Percentiles rank a stretch among this genome's conserved stretches.
Evolutionary conservation across 2,329 filamentous ascomycete species (phyloP).

Genomic region (Monosporascus sp.): DNA sequence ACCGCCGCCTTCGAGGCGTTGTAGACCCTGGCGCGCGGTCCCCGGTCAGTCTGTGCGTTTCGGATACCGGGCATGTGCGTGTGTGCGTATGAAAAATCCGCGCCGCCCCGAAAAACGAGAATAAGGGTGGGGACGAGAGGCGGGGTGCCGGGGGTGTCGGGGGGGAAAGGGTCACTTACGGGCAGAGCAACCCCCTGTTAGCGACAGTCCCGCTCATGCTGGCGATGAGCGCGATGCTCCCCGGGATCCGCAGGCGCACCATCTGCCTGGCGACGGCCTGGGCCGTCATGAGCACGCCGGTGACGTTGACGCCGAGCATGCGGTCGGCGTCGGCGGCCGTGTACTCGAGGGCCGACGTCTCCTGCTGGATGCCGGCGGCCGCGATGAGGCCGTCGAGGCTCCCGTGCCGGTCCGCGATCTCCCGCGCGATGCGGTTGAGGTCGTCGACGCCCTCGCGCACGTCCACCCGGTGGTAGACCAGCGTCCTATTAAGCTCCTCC

Average conservation of each 20-base stretch:
- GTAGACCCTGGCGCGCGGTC: constrained; percentile 53
- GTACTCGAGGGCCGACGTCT: constrained; percentile 78
- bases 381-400: constrained; percentile 75
- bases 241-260: constrained; percentile 50
- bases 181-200: constrained; percentile 54
- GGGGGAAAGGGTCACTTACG: constrained; percentile 40
- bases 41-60: too few relatives aligned
- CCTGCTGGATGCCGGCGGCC: constrained; percentile 70
- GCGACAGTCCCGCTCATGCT: constrained; percentile 66
- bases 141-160: not conserved
- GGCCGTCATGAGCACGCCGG: constrained; percentile 79
- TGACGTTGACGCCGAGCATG: constrained; percentile 82
- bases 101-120: not conserved
- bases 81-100: too few relatives aligned
- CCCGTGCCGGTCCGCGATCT: constrained; percentile 65
- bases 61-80: too few relatives aligned
- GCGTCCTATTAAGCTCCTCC: constrained; percentile 58
- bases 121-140: not conserved
- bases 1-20: constrained; percentile 74
- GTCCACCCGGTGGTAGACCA: constrained; percentile 75
- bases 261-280: constrained; percentile 82
- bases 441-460: constrained; percentile 62
- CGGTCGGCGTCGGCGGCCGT: constrained; percentile 67
- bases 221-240: constrained; percentile 63
- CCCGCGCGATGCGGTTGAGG: constrained; percentile 62